Base-by-base conservation (phyloP, 345 rosid species). In the Orychophragmus violaceus region DNA sequence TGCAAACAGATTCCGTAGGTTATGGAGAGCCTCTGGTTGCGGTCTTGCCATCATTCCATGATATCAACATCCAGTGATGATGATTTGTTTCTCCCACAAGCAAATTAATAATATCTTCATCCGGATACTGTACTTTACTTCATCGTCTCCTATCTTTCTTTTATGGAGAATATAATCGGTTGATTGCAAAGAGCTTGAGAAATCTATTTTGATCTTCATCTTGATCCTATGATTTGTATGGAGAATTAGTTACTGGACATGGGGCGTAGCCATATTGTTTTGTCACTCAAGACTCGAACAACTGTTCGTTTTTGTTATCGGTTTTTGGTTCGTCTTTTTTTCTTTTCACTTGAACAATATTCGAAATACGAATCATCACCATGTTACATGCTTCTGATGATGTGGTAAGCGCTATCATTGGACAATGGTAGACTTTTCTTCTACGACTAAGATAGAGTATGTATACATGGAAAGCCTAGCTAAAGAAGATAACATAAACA, bases 11-110 rank as follows among this genome's bases (percentile, higher is more conserved):
- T 29, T 79, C 87, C 5, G 84, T 90, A 64, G 97, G 97, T 16
- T 93, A 80, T 24, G 97, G 96, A 57, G 96, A 90, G 71, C 94
- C 97, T 46, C 81, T 93, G 4, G 77, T 93, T 3, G 98, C 98
- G 2, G 83, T 93, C 68, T 69, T 93, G 78, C 94, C 97, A 56
- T 88, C 95, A 11, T 93, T 90, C 59, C 93, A 77, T 24, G 83
- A 72, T 60, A 89, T 87, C 75, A 24, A 75, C 69, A 54, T 74
- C 64, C 42, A 67, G 59, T 74, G 69, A 74, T 25, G 33, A 59
- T 51, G 32, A 24, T 10, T 53, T n/a, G n/a, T n/a, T n/a, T n/a
- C n/a, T n/a, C n/a, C 29, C 21, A 10, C 35, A 0, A 3, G n/a
- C 28, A 44, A 45, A 30, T 10, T 14, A 29, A 30, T 22, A 49